These are phyloP conservation scores for Rhodotorula sphaerocarpa DNA, from an alignment of 768 basidiomycete genomes.

Conservation along the genomic window DNA sequence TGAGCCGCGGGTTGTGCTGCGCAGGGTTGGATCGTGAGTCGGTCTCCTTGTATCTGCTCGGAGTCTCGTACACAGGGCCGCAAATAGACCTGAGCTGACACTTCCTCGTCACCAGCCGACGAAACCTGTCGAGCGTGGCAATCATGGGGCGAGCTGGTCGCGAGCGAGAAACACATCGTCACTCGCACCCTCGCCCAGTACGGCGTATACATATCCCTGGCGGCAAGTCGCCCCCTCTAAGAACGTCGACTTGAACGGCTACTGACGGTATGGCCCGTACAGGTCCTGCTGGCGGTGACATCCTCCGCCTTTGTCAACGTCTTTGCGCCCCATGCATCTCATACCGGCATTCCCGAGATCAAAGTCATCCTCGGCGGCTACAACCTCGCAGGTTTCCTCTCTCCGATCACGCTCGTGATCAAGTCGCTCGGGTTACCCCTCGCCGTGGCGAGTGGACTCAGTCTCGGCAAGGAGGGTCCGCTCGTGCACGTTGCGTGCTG, in stretches of 20 bases:
- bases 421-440: constrained; percentile 82
- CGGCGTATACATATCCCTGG: constrained; percentile 33
- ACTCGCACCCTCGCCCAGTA: constrained; percentile 29
- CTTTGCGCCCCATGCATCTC: constrained; percentile 37
- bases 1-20: constrained; percentile 36
- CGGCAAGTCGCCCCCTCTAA: constrained; percentile 2
- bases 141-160: constrained; percentile 29
- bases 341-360: constrained; percentile 67
- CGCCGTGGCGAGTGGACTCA: constrained; percentile 72
- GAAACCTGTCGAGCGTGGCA: constrained; percentile 35
- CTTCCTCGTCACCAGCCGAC: constrained; percentile 4
- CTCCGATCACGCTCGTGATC: constrained; percentile 69
- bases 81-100: no score
- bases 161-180: constrained; percentile 4
- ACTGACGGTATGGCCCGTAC: no score
- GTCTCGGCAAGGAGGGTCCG: constrained; percentile 49
- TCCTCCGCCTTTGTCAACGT: constrained; percentile 36
- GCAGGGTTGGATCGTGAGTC: constrained; percentile 36
- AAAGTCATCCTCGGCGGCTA: constrained; percentile 80
- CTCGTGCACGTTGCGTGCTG: constrained; percentile 91
- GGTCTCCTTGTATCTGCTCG: background rate
- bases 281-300: constrained; percentile 34
- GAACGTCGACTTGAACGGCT: background rate
- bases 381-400: constrained; percentile 22
- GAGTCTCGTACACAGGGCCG: background rate